Conservation (phyloP, 129 eudicot genomes). For the Mikania micrantha region DNA sequence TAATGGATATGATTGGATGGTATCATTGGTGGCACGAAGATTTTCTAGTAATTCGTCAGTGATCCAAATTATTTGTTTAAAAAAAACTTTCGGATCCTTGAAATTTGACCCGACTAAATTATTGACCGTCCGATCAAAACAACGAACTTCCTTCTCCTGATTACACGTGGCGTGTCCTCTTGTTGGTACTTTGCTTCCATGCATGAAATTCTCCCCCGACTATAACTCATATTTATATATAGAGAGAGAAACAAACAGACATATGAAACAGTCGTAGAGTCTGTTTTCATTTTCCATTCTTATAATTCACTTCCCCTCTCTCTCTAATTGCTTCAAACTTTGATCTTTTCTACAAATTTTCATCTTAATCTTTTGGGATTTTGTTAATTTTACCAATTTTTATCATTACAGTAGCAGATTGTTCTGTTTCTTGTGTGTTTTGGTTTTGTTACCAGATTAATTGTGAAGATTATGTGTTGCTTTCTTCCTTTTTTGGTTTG, state of each 20-base stretch:
- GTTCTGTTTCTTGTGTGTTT: too few species aligned
- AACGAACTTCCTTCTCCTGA: conserved; percentile 29
- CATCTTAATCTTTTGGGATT: too few species aligned
- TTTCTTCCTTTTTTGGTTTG: conserved; percentile 28
- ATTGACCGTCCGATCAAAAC: conserved; percentile 36
- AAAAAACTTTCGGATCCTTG: conserved; percentile 24
- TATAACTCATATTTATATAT: conserved; percentile 36
- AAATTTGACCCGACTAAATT: conserved; percentile 20
- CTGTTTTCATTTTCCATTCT: conserved; percentile 31
- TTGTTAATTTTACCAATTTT: conserved; percentile 13
- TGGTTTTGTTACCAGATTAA: too few species aligned
- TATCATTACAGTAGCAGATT: conserved; percentile 16
- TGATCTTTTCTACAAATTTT: conserved; percentile 32
- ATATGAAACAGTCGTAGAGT: conserved; percentile 66
- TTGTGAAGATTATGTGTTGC: conserved; percentile 13
- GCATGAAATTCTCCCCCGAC: conserved; percentile 87
- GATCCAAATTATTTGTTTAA: too few species aligned
- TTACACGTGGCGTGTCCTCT: conserved; percentile 61
- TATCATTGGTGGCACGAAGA: too few species aligned
- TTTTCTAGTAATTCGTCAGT: too few species aligned
- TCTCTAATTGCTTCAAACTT: conserved; percentile 38
- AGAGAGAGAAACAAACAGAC: conserved; percentile 16
- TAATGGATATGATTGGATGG: too few species aligned
- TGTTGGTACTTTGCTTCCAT: conserved; percentile 53
- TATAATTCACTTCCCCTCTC: conserved; percentile 18